Percentiles rank a stretch among this genome's conserved stretches.
Evolutionary conservation across 1,139 yeast genomes (phyloP).

Genomic region (Pneumocystis canis): DNA sequence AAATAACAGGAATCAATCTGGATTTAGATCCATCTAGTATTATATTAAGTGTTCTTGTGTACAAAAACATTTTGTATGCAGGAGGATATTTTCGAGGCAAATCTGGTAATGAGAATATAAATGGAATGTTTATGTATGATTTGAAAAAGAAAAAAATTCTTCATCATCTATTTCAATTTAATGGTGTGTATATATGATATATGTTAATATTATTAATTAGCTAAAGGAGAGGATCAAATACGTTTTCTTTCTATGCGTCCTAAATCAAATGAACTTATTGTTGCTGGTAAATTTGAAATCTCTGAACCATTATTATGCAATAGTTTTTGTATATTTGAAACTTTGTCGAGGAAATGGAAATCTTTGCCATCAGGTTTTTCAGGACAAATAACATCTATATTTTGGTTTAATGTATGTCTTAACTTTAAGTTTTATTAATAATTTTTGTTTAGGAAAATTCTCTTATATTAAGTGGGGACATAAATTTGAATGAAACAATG

Average conservation of each 20-base stretch:
- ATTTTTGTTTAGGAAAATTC: conserved; percentile 23
- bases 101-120: conserved; percentile 18
- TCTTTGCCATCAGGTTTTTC: conserved; percentile 32
- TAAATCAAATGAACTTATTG: conserved; percentile 38
- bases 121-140: conserved; percentile 41
- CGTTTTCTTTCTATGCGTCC: conserved; percentile 43
- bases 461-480: conserved; percentile 50
- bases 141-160: conserved; percentile 27
- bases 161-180: conserved; percentile 36
- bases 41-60: conserved; percentile 4
- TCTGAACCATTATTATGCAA: conserved; percentile 49
- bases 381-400: conserved; percentile 44
- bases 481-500: conserved; percentile 30
- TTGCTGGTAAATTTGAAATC: conserved; percentile 60
- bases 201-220: not conserved
- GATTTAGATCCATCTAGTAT: conserved; percentile 5
- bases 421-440: not conserved
- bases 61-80: conserved; percentile 26
- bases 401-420: conserved; percentile 30
- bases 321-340: conserved; percentile 54
- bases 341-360: conserved; percentile 42
- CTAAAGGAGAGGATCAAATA: conserved; percentile 25
- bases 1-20: conserved; percentile 2
- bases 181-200: conserved; percentile 19
- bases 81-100: conserved; percentile 40